These are phyloP conservation scores for Cyamopsis tetragonoloba DNA, from an alignment of 306 rosid genomes.

Conservation along the genomic window DNA sequence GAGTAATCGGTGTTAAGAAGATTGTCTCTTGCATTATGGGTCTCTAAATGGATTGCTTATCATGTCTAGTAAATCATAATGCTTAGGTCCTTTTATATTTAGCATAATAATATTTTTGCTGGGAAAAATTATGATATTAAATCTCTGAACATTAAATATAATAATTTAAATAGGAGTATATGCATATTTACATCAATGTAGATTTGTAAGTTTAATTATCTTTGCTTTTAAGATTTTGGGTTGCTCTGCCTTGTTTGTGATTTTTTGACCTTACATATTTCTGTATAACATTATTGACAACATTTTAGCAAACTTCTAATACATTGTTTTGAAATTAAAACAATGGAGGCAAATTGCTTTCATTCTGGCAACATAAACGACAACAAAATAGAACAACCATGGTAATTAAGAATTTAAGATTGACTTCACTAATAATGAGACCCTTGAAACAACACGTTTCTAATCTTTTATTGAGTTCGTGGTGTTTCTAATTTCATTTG, in stretches of 20 bases:
- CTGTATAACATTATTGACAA: not conserved
- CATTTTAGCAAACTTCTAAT: not conserved
- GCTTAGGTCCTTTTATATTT: not conserved
- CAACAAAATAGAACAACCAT: not conserved
- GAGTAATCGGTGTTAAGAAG: not conserved
- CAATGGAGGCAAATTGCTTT: not conserved
- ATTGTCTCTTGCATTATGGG: no score
- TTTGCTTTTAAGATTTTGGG: not conserved
- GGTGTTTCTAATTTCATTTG: no score
- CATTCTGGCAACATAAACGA: not conserved
- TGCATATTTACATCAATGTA: not conserved
- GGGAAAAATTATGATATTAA: no score
- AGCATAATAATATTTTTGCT: not conserved
- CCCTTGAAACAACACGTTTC: no score
- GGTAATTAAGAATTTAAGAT: not conserved
- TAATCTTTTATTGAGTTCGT: no score
- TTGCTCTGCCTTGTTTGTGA: no score
- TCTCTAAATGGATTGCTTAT: no score
- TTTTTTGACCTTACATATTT: no score
- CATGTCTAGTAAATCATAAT: not conserved
- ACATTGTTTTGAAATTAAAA: no score
- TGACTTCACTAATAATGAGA: not conserved
- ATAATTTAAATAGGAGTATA: not conserved
- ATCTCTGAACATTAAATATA: no score
- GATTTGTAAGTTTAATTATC: not conserved